Evolutionary conservation across 306 rosid genomes (phyloP).

Genomic region (Gleditsia sinensis): DNA sequence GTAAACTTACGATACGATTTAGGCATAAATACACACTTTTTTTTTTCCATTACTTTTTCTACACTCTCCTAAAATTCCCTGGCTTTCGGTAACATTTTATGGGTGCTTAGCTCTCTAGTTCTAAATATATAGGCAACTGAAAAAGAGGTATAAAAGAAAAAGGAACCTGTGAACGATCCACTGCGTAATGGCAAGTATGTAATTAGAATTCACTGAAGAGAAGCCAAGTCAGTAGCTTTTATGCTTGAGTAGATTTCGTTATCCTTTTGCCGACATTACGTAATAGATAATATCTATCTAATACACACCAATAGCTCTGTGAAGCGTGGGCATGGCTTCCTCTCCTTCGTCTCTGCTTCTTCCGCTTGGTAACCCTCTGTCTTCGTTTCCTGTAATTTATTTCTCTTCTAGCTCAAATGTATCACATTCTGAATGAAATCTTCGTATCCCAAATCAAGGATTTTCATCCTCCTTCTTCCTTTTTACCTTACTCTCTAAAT

Average conservation of each 20-base stretch:
- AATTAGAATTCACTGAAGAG: neutral
- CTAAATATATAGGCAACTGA: no score
- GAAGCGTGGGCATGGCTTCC: slow-evolving; percentile 51
- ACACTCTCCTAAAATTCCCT: no score
- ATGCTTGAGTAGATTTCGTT: slow-evolving; percentile 51
- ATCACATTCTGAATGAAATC: neutral
- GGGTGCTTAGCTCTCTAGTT: no score
- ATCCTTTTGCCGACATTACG: slow-evolving; percentile 54
- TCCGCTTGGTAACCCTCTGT: slow-evolving; percentile 51
- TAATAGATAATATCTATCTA: slow-evolving; percentile 4
- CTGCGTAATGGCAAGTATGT: neutral
- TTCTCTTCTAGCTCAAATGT: neutral
- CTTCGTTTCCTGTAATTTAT: neutral
- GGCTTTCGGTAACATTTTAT: no score
- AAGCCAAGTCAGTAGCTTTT: neutral
- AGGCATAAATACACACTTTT: no score
- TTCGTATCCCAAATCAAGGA: neutral
- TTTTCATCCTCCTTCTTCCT: neutral
- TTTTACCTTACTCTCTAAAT: slow-evolving; percentile 1
- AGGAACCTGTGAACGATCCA: no score
- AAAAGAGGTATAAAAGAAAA: no score
- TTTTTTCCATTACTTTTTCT: no score
- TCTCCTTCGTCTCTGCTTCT: slow-evolving; percentile 52
- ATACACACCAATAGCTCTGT: no score
- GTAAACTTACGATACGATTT: no score